Base-by-base conservation (phyloP, 2,329 filamentous ascomycete species). In the Monilinia fructigena region DNA sequence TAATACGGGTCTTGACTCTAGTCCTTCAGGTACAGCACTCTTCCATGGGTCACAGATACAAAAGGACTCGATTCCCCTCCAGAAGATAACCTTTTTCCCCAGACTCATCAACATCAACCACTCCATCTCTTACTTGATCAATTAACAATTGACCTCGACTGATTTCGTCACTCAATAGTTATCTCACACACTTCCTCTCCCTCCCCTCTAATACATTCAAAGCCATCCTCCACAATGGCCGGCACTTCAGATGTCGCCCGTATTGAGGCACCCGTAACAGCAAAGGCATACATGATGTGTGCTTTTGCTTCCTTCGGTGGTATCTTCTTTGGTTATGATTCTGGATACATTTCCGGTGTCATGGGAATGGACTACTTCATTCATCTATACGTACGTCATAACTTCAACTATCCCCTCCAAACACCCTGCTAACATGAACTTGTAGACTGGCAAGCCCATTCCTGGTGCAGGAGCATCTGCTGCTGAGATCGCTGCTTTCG, bases 281-380 rank as follows among this genome's bases (percentile, higher is more conserved):
- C 85, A 78, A 87, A 88, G 80, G 87, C 87, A 66, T 90, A 90
- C 77, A 69, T 89, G 61, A 84, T 90, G 75, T 90, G 87, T 77
- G 87, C 86, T 70, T 90, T 90, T 70, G 88, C 88, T 68, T 86
- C 87, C 45, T 89, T 90, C 68, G 88, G 88, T 74, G 88, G 86
- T 77, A 73, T 74, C 66, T 72, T 75, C 71, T 76, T 76, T 78
- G 90, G 90, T 60, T 93, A 90, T 78, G 90, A 92, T 74, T 90
- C 89, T 53, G 90, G 89, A 72, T 90, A 90, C 79, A 90, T 91
- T 80, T 87, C 86, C 76, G 86, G 86, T 75, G 72, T 74, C 12
- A 70, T 74, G 70, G 77, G 80, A 69, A 83, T 87, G 74, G 80
- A 83, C 72, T 80, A 82, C 68, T 68, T 74, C 38, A 76, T 71